These are phyloP conservation scores for Populus davidiana DNA, from an alignment of 345 rosid genomes.

Conservation along the genomic window DNA sequence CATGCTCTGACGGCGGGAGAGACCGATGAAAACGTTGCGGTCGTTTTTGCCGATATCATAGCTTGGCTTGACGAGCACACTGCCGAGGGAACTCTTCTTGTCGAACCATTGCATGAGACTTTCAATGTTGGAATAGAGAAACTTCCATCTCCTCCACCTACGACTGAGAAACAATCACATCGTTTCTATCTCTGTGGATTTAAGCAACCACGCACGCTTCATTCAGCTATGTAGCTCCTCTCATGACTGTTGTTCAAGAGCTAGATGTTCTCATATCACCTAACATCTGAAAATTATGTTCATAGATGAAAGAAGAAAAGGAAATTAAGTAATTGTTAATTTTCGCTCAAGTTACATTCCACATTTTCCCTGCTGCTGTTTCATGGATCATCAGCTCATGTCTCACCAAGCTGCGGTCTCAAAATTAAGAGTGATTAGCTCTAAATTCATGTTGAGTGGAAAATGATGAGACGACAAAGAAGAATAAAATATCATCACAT, in stretches of 20 bases:
- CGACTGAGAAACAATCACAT: not conserved
- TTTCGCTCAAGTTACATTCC: not conserved
- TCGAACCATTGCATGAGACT: slow-evolving; percentile 27
- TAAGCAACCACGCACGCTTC: slow-evolving; percentile 50
- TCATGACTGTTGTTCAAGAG: not conserved
- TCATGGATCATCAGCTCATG: not conserved
- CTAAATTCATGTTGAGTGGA: too few species aligned
- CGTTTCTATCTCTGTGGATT: slow-evolving; percentile 56
- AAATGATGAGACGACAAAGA: too few species aligned
- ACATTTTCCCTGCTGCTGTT: not conserved
- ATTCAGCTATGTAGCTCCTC: slow-evolving; percentile 52
- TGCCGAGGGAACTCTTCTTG: slow-evolving; percentile 16
- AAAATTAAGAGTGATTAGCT: too few species aligned
- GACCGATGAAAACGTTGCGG: slow-evolving; percentile 64
- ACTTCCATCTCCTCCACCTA: not conserved
- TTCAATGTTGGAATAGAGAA: slow-evolving; percentile 12
- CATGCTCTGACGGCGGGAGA: slow-evolving; percentile 83
- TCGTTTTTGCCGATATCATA: slow-evolving; percentile 68
- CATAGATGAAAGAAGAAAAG: not conserved
- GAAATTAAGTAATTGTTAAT: not conserved
- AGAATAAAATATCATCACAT: too few species aligned
- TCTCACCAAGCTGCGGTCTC: not conserved
- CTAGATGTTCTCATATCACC: not conserved
- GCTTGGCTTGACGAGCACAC: slow-evolving; percentile 66
- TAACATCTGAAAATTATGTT: not conserved